A percentile compares a stretch with the other conserved stretches of the same genome.
phyloP scores from a whole-genome alignment of 768 basidiomycete species.

The Leccinum arenicola region DNA sequence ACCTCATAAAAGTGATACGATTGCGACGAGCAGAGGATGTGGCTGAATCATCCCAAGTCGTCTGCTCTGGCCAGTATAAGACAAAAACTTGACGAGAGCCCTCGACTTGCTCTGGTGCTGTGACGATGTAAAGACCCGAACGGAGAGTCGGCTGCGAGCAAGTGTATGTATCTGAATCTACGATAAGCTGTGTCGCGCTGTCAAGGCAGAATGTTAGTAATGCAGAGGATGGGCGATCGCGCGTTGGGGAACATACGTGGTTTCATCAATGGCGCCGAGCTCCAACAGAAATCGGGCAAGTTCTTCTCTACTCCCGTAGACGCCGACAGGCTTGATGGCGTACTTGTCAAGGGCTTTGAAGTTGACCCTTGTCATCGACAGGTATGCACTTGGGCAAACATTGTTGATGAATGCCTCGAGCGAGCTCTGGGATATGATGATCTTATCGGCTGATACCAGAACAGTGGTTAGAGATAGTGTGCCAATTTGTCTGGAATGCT shows the following conservation, averaged over 20 bases:
- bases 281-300: conserved; percentile 45
- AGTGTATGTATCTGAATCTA: conserved; percentile 5
- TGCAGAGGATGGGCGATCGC: neutral
- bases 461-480: neutral
- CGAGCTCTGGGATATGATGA: conserved; percentile 55
- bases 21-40: conserved; percentile 45
- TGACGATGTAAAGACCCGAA: conserved; percentile 22
- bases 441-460: conserved; percentile 51
- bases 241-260: conserved; percentile 33
- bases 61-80: conserved; percentile 48
- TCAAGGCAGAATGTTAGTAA: neutral
- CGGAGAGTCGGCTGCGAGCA: conserved; percentile 16
- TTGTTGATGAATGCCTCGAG: conserved; percentile 47
- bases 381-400: conserved; percentile 49
- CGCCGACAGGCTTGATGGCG: conserved; percentile 47
- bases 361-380: conserved; percentile 53
- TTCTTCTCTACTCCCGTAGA: conserved; percentile 55
- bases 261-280: conserved; percentile 36
- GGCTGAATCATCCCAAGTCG: conserved; percentile 55
- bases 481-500: neutral
- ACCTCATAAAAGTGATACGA: conserved; percentile 63
- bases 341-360: conserved; percentile 50
- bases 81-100: conserved; percentile 37
- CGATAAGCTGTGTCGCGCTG: conserved; percentile 16
- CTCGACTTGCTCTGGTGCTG: neutral